These are phyloP conservation scores for Miscanthus lutarioriparius DNA, from an alignment of 176 grass and related monocot genomes.

Conservation along the genomic window DNA sequence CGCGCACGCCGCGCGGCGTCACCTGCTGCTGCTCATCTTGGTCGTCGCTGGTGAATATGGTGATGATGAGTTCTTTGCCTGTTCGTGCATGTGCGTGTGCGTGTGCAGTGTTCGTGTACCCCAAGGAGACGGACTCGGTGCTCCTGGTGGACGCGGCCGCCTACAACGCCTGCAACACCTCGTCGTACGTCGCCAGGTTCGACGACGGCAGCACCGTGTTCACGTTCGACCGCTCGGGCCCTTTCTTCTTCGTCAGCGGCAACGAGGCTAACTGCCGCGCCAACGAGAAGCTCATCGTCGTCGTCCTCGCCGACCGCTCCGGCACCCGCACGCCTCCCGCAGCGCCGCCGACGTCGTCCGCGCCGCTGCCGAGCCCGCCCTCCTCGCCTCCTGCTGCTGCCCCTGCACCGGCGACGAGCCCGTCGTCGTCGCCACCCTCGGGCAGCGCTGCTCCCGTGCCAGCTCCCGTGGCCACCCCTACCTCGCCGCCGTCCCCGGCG, in stretches of 20 bases:
- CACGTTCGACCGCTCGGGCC: slow-evolving; percentile 59
- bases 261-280: slow-evolving; percentile 55
- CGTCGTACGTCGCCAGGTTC: slow-evolving; percentile 37
- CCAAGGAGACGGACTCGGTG: slow-evolving; percentile 58
- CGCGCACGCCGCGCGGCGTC: too few relatives aligned
- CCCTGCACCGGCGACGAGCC: background rate
- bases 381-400: background rate
- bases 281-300: slow-evolving; percentile 59
- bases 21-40: too few relatives aligned
- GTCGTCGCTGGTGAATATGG: too few relatives aligned
- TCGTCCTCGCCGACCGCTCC: slow-evolving; percentile 53
- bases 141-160: slow-evolving; percentile 54
- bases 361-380: slow-evolving; percentile 5
- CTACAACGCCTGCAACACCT: slow-evolving; percentile 78
- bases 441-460: background rate
- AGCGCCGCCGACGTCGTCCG: background rate
- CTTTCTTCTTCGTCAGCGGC: slow-evolving; percentile 86
- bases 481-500: background rate
- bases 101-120: slow-evolving; percentile 74
- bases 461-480: slow-evolving; percentile 26
- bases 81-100: too few relatives aligned
- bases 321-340: background rate
- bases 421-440: background rate
- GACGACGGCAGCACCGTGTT: slow-evolving; percentile 64
- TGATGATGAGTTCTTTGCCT: too few relatives aligned